Evolutionary conservation across 805 yeast species (phyloP), one percentile per base, ranked within the genome.

Genomic region (Starmerella vitae): DNA sequence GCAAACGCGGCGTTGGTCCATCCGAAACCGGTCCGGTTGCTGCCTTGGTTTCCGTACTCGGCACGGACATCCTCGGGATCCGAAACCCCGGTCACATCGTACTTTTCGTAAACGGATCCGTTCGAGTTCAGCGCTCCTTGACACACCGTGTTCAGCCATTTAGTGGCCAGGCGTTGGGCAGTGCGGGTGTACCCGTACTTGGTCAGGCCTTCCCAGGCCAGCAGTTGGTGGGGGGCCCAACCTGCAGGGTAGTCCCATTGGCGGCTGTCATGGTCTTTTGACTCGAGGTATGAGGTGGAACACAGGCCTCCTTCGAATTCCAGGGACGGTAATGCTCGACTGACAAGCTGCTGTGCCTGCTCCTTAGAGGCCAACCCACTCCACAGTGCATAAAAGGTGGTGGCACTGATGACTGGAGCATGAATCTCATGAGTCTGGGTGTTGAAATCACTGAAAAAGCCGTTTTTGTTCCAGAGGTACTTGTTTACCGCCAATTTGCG

Each of bases 191-290:
- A 81, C 0, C 86, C 91, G 56, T 88, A 91, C 38, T 75, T 70
- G 21, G 58, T 51, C 24, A 88, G 65, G 0, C 96, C 97, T 33
- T 71, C 71, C 98, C 98, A 88, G 1, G 94, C 88, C 39, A 88
- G 58, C n/a, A 88, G 82, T 60, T 88, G 98, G 57, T 91, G 97
- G 3, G 98, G 97, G 0, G 97, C 95, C 98, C 98, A 88, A 1
- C 97, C 97, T 54, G 65, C 83, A 2, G 98, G 98, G 58, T 78
- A 91, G 58, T 88, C 98, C 98, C 98, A 88, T 61, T 88, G 98
- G 9, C 33, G 38, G 2, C 8, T 17, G 78, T 73, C n/a, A 94
- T 95, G 52, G 84, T 65, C 33, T 71, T 14, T 80, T 7, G 17
- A 8, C 60, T 1, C 78, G 72, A 27, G 82, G 62, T 20, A 67